Percentiles rank a stretch among this genome's conserved stretches.
phyloP scores from a whole-genome alignment of 352 stramenopile genomes.

The Phytophthora quininea region DNA sequence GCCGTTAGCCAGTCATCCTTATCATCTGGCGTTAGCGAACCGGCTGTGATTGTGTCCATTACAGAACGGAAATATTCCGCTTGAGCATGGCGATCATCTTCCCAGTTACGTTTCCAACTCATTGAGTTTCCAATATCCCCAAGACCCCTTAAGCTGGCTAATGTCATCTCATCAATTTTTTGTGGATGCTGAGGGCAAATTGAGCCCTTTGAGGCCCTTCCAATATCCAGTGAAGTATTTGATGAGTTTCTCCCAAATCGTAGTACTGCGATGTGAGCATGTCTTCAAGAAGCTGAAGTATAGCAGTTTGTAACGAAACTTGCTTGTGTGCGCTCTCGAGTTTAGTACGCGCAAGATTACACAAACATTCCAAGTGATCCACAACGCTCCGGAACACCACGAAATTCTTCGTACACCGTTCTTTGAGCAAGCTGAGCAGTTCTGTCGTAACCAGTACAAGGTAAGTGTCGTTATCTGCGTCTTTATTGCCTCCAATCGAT shows the following conservation, averaged over 20 bases:
- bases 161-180: background rate
- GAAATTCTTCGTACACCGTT: background rate
- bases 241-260: background rate
- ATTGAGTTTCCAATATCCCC: background rate
- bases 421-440: background rate
- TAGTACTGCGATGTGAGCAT: background rate
- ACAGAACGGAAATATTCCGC: background rate
- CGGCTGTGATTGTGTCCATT: background rate
- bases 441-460: background rate
- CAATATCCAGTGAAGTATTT: background rate
- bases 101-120: background rate
- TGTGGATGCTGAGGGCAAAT: background rate
- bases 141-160: background rate
- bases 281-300: background rate
- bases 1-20: background rate
- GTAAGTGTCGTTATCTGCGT: too few relatives aligned
- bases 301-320: background rate
- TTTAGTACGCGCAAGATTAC: background rate
- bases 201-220: background rate
- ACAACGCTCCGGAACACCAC: background rate
- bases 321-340: background rate
- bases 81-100: background rate
- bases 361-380: background rate
- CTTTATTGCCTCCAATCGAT: too few relatives aligned
- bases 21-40: background rate